These are phyloP conservation scores for Cladophialophora chaetospira DNA, from an alignment of 2,329 filamentous ascomycete species.

Conservation along the genomic window DNA sequence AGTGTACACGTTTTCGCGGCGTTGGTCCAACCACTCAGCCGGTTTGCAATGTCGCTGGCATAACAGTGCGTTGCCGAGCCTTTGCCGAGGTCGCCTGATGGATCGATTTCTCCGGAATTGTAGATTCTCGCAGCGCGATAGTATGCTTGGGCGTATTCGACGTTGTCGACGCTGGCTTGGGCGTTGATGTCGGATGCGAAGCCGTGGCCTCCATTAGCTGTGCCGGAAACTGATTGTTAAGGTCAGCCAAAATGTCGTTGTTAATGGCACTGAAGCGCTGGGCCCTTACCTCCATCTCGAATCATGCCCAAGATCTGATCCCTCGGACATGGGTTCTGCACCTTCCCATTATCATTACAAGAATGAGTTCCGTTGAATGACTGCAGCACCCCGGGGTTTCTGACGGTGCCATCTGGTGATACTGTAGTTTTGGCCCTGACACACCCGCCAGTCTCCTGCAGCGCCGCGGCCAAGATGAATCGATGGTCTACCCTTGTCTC, in stretches of 20 bases:
- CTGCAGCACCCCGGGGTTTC: slow-evolving; percentile 54
- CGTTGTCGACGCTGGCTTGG: slow-evolving; percentile 34
- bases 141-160: slow-evolving; percentile 33
- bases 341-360: slow-evolving; percentile 40
- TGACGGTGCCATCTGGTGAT: slow-evolving; percentile 42
- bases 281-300: slow-evolving; percentile 40
- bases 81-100: slow-evolving; percentile 39
- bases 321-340: slow-evolving; percentile 44
- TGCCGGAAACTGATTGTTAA: slow-evolving; percentile 36
- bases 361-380: slow-evolving; percentile 43
- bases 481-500: slow-evolving; percentile 41
- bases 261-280: too few relatives aligned
- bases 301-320: slow-evolving; percentile 44
- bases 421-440: slow-evolving; percentile 45
- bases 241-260: slow-evolving; percentile 11
- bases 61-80: slow-evolving; percentile 54
- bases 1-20: slow-evolving; percentile 25
- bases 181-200: slow-evolving; percentile 38
- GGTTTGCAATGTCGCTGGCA: slow-evolving; percentile 54
- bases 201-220: slow-evolving; percentile 37
- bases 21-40: slow-evolving; percentile 46
- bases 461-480: slow-evolving; percentile 48
- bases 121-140: slow-evolving; percentile 45
- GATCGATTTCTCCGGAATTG: slow-evolving; percentile 44
- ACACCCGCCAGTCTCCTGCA: slow-evolving; percentile 52